A percentile compares a stretch with the other conserved stretches of the same genome.
phyloP scores from a whole-genome alignment of 2,329 filamentous ascomycete genomes.

The Claviceps capensis region DNA sequence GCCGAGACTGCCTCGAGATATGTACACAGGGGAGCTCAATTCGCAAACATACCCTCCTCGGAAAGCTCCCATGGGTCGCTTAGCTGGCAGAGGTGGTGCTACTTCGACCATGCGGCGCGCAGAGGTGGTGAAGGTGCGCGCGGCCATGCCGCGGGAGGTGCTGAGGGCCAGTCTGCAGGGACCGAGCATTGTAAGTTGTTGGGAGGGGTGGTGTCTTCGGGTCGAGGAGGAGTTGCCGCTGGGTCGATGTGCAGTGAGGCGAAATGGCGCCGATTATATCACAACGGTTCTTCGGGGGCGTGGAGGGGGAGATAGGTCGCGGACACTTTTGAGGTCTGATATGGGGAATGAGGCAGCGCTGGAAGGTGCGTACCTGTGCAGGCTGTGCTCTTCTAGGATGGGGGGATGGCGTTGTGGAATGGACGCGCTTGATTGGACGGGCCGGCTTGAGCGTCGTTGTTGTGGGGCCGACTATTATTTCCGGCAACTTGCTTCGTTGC shows the following conservation, averaged over 20 bases:
- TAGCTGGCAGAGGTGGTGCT: conserved; percentile 37
- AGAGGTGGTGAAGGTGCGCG: conserved; percentile 37
- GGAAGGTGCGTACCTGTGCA: not conserved
- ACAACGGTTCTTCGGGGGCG: not conserved
- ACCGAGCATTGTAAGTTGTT: conserved; percentile 22
- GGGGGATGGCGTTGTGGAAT: conserved; percentile 1
- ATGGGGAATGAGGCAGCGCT: not conserved
- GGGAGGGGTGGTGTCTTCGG: not conserved
- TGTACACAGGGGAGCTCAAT: not conserved
- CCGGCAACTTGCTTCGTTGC: no score
- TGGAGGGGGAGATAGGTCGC: not conserved
- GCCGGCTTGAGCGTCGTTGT: not conserved
- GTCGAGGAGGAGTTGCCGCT: no score
- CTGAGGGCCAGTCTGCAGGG: conserved; percentile 31
- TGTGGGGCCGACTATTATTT: no score
- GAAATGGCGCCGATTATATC: no score
- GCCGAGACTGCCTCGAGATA: no score
- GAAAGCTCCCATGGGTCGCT: conserved; percentile 47
- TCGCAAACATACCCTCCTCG: conserved; percentile 40
- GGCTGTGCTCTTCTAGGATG: not conserved
- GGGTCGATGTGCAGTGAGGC: no score
- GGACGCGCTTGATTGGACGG: conserved; percentile 8
- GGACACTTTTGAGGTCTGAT: not conserved
- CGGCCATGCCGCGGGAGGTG: conserved; percentile 23
- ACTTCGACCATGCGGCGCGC: conserved; percentile 29